These are phyloP conservation scores for Lepidium aucheri DNA, from an alignment of 345 rosid genomes.

Conservation along the genomic window DNA sequence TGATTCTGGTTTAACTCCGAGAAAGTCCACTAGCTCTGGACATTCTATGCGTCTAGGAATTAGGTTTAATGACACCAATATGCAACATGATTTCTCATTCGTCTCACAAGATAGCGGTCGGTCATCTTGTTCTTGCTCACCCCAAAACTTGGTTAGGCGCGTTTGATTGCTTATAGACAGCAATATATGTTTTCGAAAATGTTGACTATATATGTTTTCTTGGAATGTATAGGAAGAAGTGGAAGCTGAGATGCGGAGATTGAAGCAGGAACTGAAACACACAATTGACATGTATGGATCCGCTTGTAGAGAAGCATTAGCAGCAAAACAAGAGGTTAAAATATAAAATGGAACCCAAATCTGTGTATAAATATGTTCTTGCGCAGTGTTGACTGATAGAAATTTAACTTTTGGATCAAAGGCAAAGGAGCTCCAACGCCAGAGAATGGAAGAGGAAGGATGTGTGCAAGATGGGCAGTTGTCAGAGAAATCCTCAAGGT, in stretches of 20 bases:
- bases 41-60: conserved; percentile 43
- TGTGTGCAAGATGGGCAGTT: conserved; percentile 45
- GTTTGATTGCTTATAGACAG: conserved; percentile 5
- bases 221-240: conserved; percentile 49
- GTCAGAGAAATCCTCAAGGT: conserved; percentile 60
- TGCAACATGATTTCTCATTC: conserved; percentile 43
- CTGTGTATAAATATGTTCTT: not conserved
- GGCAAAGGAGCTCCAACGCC: conserved; percentile 70
- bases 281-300: conserved; percentile 73
- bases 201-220: not conserved
- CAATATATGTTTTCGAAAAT: not conserved
- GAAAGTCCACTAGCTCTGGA: conserved; percentile 52
- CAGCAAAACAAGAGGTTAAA: conserved; percentile 71
- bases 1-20: conserved; percentile 37
- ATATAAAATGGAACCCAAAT: not conserved
- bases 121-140: conserved; percentile 52
- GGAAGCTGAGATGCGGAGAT: conserved; percentile 79
- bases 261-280: conserved; percentile 76
- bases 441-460: conserved; percentile 55
- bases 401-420: conserved; percentile 7
- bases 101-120: conserved; percentile 48
- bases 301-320: conserved; percentile 83
- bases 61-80: conserved; percentile 36
- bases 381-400: not conserved
- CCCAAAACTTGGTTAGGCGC: conserved; percentile 44